Conservation (phyloP, 106 monocot genomes). For the Agapanthus africanus region DNA sequence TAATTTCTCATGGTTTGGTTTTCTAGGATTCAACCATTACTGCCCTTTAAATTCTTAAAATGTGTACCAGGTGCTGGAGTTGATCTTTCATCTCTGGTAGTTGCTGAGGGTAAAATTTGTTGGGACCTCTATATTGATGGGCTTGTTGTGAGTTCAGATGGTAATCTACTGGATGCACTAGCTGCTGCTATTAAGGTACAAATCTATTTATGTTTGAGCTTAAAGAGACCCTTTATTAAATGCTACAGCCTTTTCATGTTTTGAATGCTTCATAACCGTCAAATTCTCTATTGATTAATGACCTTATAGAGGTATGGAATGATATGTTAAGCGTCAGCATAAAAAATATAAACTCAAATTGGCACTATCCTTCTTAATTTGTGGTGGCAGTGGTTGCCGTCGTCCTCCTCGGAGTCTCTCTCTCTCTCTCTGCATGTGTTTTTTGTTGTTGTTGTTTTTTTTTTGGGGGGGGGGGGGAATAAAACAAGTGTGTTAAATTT, state of each 20-base stretch:
- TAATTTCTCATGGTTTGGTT: neutral
- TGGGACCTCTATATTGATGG: slow-evolving; percentile 95
- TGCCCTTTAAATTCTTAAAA: neutral
- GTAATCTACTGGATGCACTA: slow-evolving; percentile 82
- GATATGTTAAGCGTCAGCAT: too few species aligned
- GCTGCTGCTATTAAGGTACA: slow-evolving; percentile 81
- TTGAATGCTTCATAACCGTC: too few species aligned
- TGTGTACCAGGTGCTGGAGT: slow-evolving; percentile 63
- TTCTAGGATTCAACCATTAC: neutral
- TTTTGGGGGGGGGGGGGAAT: too few species aligned
- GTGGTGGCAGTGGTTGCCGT: too few species aligned
- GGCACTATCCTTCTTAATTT: too few species aligned
- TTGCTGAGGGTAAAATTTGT: slow-evolving; percentile 76
- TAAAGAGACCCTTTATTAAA: neutral
- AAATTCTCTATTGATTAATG: neutral
- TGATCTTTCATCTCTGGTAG: slow-evolving; percentile 68
- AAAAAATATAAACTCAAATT: too few species aligned
- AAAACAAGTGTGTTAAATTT: too few species aligned
- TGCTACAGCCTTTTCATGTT: too few species aligned
- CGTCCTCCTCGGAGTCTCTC: too few species aligned
- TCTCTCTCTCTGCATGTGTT: too few species aligned
- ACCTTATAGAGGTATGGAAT: too few species aligned
- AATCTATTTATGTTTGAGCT: neutral
- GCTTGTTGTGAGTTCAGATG: slow-evolving; percentile 91
- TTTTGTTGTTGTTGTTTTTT: too few species aligned